Percentiles rank a stretch among this genome's conserved stretches.
phyloP scores from a whole-genome alignment of 2,329 filamentous ascomycete genomes.

The Immersiporthe knoxdaviesiana region DNA sequence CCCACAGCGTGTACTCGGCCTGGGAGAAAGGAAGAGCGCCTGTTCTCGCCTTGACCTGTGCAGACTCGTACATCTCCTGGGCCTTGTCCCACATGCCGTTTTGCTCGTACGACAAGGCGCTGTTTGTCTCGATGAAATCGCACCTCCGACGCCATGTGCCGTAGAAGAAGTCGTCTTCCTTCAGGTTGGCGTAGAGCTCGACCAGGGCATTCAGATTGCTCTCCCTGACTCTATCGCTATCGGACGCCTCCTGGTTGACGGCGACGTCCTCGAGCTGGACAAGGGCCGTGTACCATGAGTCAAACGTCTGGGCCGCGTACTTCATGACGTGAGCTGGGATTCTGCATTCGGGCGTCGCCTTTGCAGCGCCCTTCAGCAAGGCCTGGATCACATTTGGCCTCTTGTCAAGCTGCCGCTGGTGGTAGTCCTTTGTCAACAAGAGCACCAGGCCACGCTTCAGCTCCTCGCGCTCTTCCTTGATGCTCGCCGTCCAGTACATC shows the following conservation, averaged over 20 bases:
- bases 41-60: slow-evolving; percentile 95
- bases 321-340: slow-evolving; percentile 96
- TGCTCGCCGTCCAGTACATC: slow-evolving; percentile 87
- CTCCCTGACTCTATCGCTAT: slow-evolving; percentile 83
- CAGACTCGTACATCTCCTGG: slow-evolving; percentile 93
- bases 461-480: slow-evolving; percentile 85
- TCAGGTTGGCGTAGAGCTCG: slow-evolving; percentile 85
- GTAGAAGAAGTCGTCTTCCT: slow-evolving; percentile 97
- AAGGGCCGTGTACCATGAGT: slow-evolving; percentile 95
- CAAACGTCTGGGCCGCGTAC: slow-evolving; percentile 89
- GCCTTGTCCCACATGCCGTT: slow-evolving; percentile 99
- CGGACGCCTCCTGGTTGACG: slow-evolving; percentile 75
- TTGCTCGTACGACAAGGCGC: slow-evolving; percentile 95
- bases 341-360: slow-evolving; percentile 84
- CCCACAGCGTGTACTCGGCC: slow-evolving; percentile 98
- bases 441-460: slow-evolving; percentile 90
- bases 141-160: slow-evolving; percentile 94
- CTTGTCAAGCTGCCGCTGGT: slow-evolving; percentile 90
- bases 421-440: slow-evolving; percentile 92
- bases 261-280: slow-evolving; percentile 88
- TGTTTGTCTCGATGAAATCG: slow-evolving; percentile 97
- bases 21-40: slow-evolving; percentile 96
- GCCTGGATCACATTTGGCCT: slow-evolving; percentile 95
- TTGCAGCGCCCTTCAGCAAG: slow-evolving; percentile 83
- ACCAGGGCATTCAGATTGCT: slow-evolving; percentile 96